These are phyloP conservation scores for Coffea canephora DNA, from an alignment of 257 asterid species.

Conservation along the genomic window DNA sequence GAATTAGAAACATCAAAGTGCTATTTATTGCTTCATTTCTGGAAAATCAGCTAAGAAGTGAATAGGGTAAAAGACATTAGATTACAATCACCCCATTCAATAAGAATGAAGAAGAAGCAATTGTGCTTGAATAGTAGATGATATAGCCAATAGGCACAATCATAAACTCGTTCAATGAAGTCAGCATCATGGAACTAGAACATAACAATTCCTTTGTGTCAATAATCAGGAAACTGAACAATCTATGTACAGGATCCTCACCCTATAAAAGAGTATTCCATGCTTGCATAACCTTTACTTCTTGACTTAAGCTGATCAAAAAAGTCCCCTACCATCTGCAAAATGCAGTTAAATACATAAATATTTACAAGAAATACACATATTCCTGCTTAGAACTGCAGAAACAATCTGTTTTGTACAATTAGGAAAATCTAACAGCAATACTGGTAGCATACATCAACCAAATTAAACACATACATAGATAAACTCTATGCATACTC, in stretches of 20 bases:
- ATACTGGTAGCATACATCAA: not conserved
- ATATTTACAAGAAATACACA: not conserved
- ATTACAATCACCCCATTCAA: not conserved
- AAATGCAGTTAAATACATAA: constrained; percentile 2
- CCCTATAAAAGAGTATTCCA: constrained; percentile 97
- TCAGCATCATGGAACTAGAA: not conserved
- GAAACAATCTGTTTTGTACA: too few species aligned
- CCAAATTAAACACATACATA: too few species aligned
- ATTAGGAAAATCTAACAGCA: not conserved
- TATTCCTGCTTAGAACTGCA: not conserved
- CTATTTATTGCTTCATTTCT: too few species aligned
- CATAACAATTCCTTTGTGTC: not conserved
- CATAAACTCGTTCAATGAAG: not conserved
- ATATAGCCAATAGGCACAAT: not conserved
- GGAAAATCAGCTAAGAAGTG: too few species aligned
- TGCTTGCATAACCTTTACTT: constrained; percentile 99
- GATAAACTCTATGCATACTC: too few species aligned
- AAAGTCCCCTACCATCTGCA: constrained; percentile 99
- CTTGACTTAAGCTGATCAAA: constrained; percentile 97
- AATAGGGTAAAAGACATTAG: too few species aligned
- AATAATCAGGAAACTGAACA: not conserved
- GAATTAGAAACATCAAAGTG: not conserved
- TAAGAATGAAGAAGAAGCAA: not conserved
- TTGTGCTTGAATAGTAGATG: not conserved
- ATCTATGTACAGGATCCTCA: constrained; percentile 24